Conservation (phyloP, 805 yeast species). For the Candida alai region DNA sequence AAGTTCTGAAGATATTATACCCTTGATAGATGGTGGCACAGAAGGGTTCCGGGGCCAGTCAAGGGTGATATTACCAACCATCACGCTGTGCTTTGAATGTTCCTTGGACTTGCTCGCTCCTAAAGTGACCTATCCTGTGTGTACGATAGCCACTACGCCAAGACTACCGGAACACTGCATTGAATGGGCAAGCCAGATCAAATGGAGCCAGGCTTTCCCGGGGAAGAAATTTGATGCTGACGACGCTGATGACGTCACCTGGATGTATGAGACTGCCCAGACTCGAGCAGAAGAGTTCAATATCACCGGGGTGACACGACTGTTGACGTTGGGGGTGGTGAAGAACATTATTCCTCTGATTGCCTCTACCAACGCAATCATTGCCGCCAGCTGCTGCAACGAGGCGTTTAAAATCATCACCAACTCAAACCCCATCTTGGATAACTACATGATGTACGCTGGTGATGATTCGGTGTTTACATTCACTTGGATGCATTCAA, state of each 20-base stretch:
- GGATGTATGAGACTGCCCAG: constrained; percentile 54
- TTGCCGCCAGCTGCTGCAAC: constrained; percentile 85
- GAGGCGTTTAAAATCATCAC: constrained; percentile 81
- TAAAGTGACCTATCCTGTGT: constrained; percentile 73
- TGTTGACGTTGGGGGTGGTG: constrained; percentile 78
- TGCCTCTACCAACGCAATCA: constrained; percentile 88
- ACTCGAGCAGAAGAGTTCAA: constrained; percentile 60
- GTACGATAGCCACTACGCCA: constrained; percentile 95
- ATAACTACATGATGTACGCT: constrained; percentile 82
- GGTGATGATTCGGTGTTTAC: constrained; percentile 80
- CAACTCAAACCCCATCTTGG: constrained; percentile 58
- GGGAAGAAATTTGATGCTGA: constrained; percentile 62
- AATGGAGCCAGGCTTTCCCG: constrained; percentile 59
- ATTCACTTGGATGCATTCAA: constrained; percentile 63
- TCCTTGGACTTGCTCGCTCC: constrained; percentile 70
- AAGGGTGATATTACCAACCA: constrained; percentile 78
- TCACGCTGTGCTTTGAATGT: constrained; percentile 92
- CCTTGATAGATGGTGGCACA: constrained; percentile 88
- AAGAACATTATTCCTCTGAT: constrained; percentile 92
- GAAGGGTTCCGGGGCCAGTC: constrained; percentile 93
- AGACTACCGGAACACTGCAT: constrained; percentile 91
- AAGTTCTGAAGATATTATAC: constrained; percentile 47
- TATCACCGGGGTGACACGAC: constrained; percentile 72
- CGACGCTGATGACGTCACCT: constrained; percentile 56
- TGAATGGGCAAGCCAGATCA: constrained; percentile 79